phyloP scores from a whole-genome alignment of 2,329 filamentous ascomycete species.

The Diaporthe ampelina region DNA sequence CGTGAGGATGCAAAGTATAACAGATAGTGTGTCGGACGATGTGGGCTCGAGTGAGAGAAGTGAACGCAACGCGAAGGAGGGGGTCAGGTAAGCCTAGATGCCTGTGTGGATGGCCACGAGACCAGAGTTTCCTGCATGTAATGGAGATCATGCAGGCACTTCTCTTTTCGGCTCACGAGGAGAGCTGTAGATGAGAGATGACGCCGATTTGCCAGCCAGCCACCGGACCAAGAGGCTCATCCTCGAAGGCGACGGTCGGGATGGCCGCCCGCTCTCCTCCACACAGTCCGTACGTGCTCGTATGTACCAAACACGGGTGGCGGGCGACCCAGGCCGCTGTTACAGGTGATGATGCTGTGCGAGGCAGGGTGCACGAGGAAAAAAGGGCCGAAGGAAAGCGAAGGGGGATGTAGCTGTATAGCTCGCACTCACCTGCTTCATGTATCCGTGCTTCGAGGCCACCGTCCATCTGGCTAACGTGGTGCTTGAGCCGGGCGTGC shows the following conservation, averaged over 20 bases:
- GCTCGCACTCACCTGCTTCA: constrained; percentile 83
- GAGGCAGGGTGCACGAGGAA: constrained; percentile 22
- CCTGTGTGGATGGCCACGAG: constrained; percentile 40
- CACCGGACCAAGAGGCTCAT: background rate
- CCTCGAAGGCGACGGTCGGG: background rate
- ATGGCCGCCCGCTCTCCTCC: constrained; percentile 19
- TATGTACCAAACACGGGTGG: constrained; percentile 34
- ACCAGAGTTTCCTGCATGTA: constrained; percentile 52
- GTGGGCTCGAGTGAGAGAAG: constrained; percentile 5
- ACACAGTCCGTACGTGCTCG: constrained; percentile 23
- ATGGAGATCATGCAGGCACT: constrained; percentile 53
- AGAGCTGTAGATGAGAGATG: constrained; percentile 41
- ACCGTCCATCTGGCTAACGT: constrained; percentile 87
- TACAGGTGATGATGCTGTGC: constrained; percentile 34
- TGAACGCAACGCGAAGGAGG: background rate
- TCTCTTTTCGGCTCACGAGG: constrained; percentile 43
- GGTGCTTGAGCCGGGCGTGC: constrained; percentile 93
- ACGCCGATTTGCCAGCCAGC: constrained; percentile 38
- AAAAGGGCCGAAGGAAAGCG: constrained; percentile 49
- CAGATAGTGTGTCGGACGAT: constrained; percentile 3
- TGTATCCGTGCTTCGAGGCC: constrained; percentile 91
- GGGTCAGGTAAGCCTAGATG: background rate
- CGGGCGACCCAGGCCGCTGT: constrained; percentile 14
- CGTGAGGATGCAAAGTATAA: constrained; percentile 28
- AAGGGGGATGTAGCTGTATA: constrained; percentile 43